These are phyloP conservation scores for Pichia sporocuriosa DNA, from an alignment of 805 yeast species.

Conservation along the genomic window DNA sequence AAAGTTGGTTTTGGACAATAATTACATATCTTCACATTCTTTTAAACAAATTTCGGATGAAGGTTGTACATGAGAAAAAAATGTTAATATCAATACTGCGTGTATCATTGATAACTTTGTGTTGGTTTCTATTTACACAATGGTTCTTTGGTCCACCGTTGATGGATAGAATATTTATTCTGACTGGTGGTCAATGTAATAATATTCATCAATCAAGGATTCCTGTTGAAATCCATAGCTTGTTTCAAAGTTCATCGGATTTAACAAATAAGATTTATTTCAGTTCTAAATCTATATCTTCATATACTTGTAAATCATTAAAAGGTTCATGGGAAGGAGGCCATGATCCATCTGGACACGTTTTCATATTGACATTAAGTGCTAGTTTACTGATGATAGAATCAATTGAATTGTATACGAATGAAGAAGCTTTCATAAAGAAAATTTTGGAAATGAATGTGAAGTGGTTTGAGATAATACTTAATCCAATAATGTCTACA, in stretches of 20 bases:
- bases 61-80: background rate
- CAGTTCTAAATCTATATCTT: constrained; percentile 23
- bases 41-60: constrained; percentile 4
- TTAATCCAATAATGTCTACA: constrained; percentile 22
- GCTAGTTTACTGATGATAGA: constrained; percentile 46
- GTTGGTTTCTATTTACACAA: constrained; percentile 88
- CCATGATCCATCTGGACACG: constrained; percentile 95
- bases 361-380: constrained; percentile 66
- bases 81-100: constrained; percentile 27
- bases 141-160: constrained; percentile 80
- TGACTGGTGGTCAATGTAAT: constrained; percentile 78
- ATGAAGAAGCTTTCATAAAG: constrained; percentile 6
- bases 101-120: constrained; percentile 50
- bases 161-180: constrained; percentile 77
- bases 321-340: constrained; percentile 80
- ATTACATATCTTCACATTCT: constrained; percentile 29
- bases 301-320: constrained; percentile 43
- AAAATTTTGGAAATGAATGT: constrained; percentile 3
- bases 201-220: constrained; percentile 21
- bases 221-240: background rate
- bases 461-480: constrained; percentile 9
- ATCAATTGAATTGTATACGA: constrained; percentile 11
- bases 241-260: background rate
- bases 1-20: constrained; percentile 91
- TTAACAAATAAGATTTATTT: constrained; percentile 3